Evolutionary conservation across 371 early-diverging fungal genomes (phyloP).

Genomic region (Mucor lusitanicus): DNA sequence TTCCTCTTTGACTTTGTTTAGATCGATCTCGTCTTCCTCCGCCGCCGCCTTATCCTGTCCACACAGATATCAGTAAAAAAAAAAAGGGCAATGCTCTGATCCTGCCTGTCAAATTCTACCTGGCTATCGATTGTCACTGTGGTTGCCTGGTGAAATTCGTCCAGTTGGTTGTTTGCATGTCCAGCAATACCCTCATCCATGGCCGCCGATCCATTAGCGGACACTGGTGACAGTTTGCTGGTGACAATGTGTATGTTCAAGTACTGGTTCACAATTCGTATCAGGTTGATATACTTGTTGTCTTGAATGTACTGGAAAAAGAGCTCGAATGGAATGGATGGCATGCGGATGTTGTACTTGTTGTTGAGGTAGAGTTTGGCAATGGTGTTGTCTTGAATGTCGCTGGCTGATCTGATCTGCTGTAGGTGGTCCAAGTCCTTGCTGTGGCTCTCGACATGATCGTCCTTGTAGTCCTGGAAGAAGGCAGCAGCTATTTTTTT

Average conservation of each 20-base stretch:
- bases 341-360: constrained; percentile 91
- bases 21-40: background rate
- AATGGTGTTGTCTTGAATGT: constrained; percentile 81
- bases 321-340: constrained; percentile 90
- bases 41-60: background rate
- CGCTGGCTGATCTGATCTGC: constrained; percentile 71
- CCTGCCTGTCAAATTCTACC: no score
- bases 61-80: background rate
- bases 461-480: constrained; percentile 72
- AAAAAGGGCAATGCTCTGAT: no score
- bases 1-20: constrained; percentile 8
- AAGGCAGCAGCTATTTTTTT: constrained; percentile 54
- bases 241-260: constrained; percentile 73
- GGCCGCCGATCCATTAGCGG: constrained; percentile 21
- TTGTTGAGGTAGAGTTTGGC: constrained; percentile 80
- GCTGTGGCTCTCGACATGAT: constrained; percentile 77
- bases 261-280: constrained; percentile 95
- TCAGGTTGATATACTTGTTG: constrained; percentile 82
- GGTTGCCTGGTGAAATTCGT: constrained; percentile 9
- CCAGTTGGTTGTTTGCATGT: constrained; percentile 6
- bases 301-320: constrained; percentile 94
- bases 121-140: background rate
- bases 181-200: constrained; percentile 37
- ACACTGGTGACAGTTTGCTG: constrained; percentile 21
- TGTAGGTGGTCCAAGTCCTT: constrained; percentile 67